Evolutionary conservation across 1,284 basidiomycete genomes (phyloP).

Genomic region (Schizophyllum amplum): DNA sequence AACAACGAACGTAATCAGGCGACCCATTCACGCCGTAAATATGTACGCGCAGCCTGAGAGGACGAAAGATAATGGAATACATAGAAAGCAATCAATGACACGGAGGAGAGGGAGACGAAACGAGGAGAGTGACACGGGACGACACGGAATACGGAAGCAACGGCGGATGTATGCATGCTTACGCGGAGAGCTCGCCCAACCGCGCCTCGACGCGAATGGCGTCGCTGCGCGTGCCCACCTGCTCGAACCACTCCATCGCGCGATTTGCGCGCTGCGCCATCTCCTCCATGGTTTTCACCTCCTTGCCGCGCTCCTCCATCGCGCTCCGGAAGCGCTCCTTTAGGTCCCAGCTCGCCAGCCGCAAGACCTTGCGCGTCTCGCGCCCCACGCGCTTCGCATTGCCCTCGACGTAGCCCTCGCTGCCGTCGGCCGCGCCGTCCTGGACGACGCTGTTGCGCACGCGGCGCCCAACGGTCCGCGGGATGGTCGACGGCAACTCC

Average conservation of each 20-base stretch:
- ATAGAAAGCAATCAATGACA: not conserved
- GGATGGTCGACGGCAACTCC: conserved; percentile 87
- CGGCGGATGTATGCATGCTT: not conserved
- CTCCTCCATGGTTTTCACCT: conserved; percentile 76
- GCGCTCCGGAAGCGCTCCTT: conserved; percentile 77
- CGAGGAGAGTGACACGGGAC: not conserved
- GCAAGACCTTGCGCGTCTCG: conserved; percentile 92
- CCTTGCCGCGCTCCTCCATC: conserved; percentile 69
- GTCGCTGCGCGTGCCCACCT: conserved; percentile 41
- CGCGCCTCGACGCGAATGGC: not conserved
- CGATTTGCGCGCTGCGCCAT: conserved; percentile 57
- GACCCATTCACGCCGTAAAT: not conserved
- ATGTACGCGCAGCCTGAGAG: not conserved
- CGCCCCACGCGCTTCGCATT: conserved; percentile 70
- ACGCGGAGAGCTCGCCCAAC: not conserved
- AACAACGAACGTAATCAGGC: not conserved
- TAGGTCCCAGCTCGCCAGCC: conserved; percentile 90
- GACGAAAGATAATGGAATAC: not conserved
- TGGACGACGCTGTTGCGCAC: conserved; percentile 43
- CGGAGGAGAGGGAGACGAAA: not conserved
- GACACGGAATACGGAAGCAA: no score
- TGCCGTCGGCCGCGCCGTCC: conserved; percentile 24
- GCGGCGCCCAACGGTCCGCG: conserved; percentile 83
- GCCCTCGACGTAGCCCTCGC: conserved; percentile 40
- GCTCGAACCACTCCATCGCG: conserved; percentile 70